Conservation (phyloP, 1,139 yeast genomes). For the Saccharomyces hybrid region DNA sequence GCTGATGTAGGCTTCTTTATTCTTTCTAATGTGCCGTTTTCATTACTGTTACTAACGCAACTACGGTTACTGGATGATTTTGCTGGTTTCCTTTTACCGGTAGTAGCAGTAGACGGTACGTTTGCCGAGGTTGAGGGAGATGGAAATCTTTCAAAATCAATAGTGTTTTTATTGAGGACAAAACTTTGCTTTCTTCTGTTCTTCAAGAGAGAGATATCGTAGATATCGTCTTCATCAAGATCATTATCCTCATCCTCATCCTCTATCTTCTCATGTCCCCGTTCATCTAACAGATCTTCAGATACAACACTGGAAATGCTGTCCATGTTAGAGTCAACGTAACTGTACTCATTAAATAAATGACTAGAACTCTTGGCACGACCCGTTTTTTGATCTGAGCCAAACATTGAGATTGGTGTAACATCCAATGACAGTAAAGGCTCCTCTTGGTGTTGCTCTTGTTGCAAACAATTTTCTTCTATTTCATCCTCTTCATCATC, state of each 20-base stretch:
- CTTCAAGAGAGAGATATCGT: constrained; percentile 22
- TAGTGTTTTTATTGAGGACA: constrained; percentile 10
- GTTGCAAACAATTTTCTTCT: background rate
- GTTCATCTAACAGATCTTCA: background rate
- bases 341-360: constrained; percentile 35
- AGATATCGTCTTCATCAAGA: constrained; percentile 16
- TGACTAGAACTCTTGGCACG: constrained; percentile 31
- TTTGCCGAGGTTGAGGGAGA: constrained; percentile 5
- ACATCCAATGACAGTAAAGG: background rate
- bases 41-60: constrained; percentile 17
- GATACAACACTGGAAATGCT: constrained; percentile 1
- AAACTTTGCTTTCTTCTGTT: constrained; percentile 19
- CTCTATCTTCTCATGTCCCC: constrained; percentile 3
- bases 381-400: background rate
- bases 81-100: constrained; percentile 5
- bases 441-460: background rate
- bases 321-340: constrained; percentile 32
- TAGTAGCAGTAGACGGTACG: constrained; percentile 4
- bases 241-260: constrained; percentile 14
- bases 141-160: constrained; percentile 5
- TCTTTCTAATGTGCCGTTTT: constrained; percentile 17
- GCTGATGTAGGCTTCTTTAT: background rate
- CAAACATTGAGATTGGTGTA: background rate
- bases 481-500: constrained; percentile 35
- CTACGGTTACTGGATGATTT: constrained; percentile 4